Base-by-base conservation (phyloP, 768 basidiomycete genomes). In the Wakefieldia striispora region DNA sequence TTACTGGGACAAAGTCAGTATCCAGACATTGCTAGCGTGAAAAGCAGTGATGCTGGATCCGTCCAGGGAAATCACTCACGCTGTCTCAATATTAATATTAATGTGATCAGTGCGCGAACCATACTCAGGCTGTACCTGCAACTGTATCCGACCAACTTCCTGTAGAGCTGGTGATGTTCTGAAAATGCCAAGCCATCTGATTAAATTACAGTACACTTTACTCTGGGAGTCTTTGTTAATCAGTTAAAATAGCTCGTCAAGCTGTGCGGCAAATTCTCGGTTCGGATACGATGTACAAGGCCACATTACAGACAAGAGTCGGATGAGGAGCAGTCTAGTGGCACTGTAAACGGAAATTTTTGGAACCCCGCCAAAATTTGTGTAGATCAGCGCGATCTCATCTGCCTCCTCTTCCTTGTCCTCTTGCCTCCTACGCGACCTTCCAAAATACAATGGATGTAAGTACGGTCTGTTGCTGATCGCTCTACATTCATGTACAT, bases 331-430 rank as follows among this genome's bases (percentile, higher is more conserved):
- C n/a, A n/a, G n/a, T n/a, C n/a, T n/a, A n/a, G n/a, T n/a, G n/a
- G n/a, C n/a, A n/a, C n/a, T n/a, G n/a, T n/a, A n/a, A n/a, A n/a
- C n/a, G n/a, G n/a, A n/a, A n/a, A n/a, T 34, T 62, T 71, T 74
- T 69, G 39, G 63, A 80, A 78, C 75, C 77, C 81, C 79, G 81
- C 75, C 75, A 75, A 81, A 81, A 75, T 75, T 72, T 79, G 58
- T 57, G 49, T 40, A 46, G 64, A 65, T 65, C 63, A 59, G 53
- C 21, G 20, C 50, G 42, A 64, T 61, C 59, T 57, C 67, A 55
- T 62, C 58, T 12, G 12, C 29, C 29, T 11, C 12, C 11, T 29
- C 12, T 38, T 63, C 60, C 60, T 60, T 62, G 47, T 56, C 65
- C 60, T 62, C 55, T 52, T 59, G 52, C 50, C 55, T 55, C 60